A percentile compares a stretch with the other conserved stretches of the same genome.
Conservation (phyloP, 2,329 filamentous ascomycete genomes). For the Fusarium bulbicola region DNA sequence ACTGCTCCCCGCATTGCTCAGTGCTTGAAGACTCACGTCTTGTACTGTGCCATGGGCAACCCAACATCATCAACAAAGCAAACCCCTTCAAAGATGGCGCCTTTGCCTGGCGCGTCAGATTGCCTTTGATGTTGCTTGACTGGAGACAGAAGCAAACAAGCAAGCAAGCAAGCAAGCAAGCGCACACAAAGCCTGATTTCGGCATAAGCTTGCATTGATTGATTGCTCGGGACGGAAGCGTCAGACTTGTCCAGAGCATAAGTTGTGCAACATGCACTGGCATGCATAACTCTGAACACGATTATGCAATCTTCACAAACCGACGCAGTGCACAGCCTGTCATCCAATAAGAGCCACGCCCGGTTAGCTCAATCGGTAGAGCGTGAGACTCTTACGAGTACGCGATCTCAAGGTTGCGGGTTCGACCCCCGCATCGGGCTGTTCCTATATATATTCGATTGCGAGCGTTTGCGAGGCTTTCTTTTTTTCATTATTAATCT, state of each 20-base stretch:
- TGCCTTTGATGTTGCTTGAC: neutral
- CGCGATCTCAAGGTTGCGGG: conserved; percentile 64
- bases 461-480: conserved; percentile 17
- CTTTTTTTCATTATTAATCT: neutral
- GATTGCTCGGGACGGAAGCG: too few relatives aligned
- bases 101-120: neutral
- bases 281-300: neutral
- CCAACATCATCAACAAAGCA: too few relatives aligned
- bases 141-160: neutral
- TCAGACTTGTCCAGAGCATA: neutral
- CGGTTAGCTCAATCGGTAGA: conserved; percentile 59
- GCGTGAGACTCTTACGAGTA: conserved; percentile 71
- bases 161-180: neutral
- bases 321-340: accelerated
- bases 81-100: neutral
- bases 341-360: conserved; percentile 44
- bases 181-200: neutral
- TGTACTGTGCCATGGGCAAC: neutral
- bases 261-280: neutral
- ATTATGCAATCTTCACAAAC: neutral
- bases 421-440: conserved; percentile 60
- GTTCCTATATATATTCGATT: conserved; percentile 45
- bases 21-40: neutral
- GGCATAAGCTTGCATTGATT: neutral
- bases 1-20: neutral